Conservation (phyloP, 1,139 yeast genomes). For the Lodderomyces orthopsilosis region DNA sequence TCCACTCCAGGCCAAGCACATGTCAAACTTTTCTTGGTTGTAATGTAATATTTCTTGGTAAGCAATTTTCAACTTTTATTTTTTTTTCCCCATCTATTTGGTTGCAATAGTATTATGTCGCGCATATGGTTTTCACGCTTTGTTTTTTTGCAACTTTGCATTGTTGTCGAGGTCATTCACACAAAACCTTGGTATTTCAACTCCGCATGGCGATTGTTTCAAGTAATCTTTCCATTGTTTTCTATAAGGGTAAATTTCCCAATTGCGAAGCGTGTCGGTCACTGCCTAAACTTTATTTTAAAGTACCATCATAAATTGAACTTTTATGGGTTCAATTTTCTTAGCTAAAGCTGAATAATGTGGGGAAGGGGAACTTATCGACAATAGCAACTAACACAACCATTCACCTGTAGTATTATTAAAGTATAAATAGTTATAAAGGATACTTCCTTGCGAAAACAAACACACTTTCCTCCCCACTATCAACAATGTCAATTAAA, state of each 20-base stretch:
- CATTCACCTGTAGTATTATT: background rate
- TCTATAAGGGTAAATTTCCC: background rate
- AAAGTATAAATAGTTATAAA: background rate
- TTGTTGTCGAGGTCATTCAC: background rate
- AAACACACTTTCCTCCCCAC: background rate
- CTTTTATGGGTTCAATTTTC: background rate
- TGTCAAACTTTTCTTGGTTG: conserved; percentile 1
- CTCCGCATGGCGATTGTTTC: background rate
- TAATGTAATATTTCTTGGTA: background rate
- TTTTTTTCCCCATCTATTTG: background rate
- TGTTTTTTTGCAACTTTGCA: background rate
- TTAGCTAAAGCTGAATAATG: background rate
- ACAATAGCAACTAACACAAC: background rate
- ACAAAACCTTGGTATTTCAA: background rate
- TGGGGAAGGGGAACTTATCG: background rate
- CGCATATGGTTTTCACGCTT: background rate
- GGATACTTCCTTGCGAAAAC: background rate
- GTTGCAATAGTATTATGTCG: background rate
- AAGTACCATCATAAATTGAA: background rate
- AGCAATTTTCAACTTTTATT: background rate
- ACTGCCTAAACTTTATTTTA: background rate
- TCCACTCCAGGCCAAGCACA: background rate
- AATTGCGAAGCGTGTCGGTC: background rate
- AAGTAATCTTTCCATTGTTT: background rate
- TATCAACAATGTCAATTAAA: background rate